Evolutionary conservation across 495 filamentous ascomycete genomes (phyloP).

Genomic region (Penicillium roqueforti): DNA sequence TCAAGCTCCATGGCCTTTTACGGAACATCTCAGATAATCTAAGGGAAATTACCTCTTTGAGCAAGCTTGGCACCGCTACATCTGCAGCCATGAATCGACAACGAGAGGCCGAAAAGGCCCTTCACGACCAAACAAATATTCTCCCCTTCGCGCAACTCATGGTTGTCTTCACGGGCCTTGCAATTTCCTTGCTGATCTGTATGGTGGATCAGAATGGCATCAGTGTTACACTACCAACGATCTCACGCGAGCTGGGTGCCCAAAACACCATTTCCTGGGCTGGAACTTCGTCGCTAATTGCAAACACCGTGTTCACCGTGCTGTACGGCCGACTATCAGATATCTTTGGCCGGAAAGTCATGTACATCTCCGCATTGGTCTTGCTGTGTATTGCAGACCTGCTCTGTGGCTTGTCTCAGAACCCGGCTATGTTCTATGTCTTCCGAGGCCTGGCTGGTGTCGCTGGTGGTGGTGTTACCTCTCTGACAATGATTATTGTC

Average conservation of each 20-base stretch:
- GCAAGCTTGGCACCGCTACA: not conserved
- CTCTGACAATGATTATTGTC: conserved; percentile 49
- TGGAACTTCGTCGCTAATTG: conserved; percentile 71
- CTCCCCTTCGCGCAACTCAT: conserved; percentile 52
- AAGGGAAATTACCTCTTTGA: not conserved
- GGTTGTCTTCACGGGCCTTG: conserved; percentile 53
- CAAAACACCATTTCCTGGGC: conserved; percentile 66
- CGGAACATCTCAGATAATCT: not conserved
- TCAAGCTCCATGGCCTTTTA: conserved; percentile 5
- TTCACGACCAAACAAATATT: conserved; percentile 54
- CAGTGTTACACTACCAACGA: conserved; percentile 55
- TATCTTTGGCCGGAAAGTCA: conserved; percentile 54
- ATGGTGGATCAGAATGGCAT: conserved; percentile 64
- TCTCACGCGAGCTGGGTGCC: conserved; percentile 54
- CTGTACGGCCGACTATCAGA: conserved; percentile 56
- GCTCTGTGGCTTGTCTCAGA: conserved; percentile 49
- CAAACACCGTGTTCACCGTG: conserved; percentile 66
- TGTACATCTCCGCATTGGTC: conserved; percentile 44
- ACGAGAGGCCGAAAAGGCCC: conserved; percentile 39
- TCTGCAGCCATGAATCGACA: conserved; percentile 34
- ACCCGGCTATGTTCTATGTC: conserved; percentile 50
- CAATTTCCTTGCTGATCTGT: conserved; percentile 51
- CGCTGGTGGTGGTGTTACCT: conserved; percentile 49
- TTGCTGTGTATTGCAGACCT: conserved; percentile 51
- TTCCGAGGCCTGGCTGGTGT: conserved; percentile 53